A percentile compares a stretch with the other conserved stretches of the same genome.
These are phyloP conservation scores for Letharia lupina DNA, from an alignment of 495 filamentous ascomycete genomes.

Conservation along the genomic window DNA sequence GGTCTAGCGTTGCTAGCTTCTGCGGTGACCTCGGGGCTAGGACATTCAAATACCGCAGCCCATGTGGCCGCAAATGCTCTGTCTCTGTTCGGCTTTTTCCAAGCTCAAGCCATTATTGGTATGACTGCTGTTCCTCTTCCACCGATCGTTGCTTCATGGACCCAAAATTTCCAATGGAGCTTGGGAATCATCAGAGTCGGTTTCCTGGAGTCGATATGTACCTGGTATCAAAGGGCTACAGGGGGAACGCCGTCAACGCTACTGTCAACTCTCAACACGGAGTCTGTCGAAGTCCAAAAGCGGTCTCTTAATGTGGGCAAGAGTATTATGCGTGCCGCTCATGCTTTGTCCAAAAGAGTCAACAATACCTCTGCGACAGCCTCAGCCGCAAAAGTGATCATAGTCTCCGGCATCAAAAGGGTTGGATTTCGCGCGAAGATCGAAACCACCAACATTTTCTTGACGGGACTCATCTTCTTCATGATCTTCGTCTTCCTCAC, in stretches of 20 bases:
- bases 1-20: slow-evolving; percentile 75
- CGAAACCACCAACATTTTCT: slow-evolving; percentile 87
- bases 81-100: slow-evolving; percentile 91
- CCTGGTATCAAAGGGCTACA: slow-evolving; percentile 94
- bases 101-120: slow-evolving; percentile 91
- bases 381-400: slow-evolving; percentile 48
- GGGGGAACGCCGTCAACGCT: slow-evolving; percentile 79
- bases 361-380: slow-evolving; percentile 35
- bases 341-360: slow-evolving; percentile 43
- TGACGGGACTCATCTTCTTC: slow-evolving; percentile 88
- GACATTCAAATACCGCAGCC: slow-evolving; percentile 92
- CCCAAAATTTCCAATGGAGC: slow-evolving; percentile 97
- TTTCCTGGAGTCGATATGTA: slow-evolving; percentile 82
- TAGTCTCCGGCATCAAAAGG: slow-evolving; percentile 80
- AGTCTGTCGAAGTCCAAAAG: slow-evolving; percentile 82
- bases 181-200: slow-evolving; percentile 90
- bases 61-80: slow-evolving; percentile 91
- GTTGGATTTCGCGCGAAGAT: slow-evolving; percentile 81
- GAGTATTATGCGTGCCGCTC: slow-evolving; percentile 40
- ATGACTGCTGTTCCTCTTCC: slow-evolving; percentile 79
- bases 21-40: slow-evolving; percentile 71
- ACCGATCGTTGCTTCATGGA: slow-evolving; percentile 87
- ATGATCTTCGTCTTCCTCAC: slow-evolving; percentile 70
- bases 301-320: slow-evolving; percentile 38
- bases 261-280: slow-evolving; percentile 60